phyloP scores from a whole-genome alignment of 2,329 filamentous ascomycete genomes.

The Fusarium siculi region DNA sequence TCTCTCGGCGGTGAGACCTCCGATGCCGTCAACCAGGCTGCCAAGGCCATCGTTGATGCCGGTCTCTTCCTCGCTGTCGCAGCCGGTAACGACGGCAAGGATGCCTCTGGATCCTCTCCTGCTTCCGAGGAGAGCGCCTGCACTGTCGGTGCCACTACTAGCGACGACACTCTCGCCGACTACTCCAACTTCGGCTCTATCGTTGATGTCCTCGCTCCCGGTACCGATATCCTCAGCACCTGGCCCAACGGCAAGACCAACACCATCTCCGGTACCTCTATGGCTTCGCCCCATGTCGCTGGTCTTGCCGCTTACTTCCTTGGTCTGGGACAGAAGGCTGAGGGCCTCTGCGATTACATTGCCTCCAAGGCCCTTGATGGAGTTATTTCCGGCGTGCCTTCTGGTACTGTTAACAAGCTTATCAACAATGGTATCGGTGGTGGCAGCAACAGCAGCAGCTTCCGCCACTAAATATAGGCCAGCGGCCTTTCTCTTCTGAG shows the following conservation, averaged over 20 bases:
- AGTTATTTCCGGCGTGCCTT: slow-evolving; percentile 13
- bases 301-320: slow-evolving; percentile 58
- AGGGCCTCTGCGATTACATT: slow-evolving; percentile 36
- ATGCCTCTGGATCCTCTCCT: slow-evolving; percentile 59
- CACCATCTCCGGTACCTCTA: slow-evolving; percentile 58
- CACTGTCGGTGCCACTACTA: slow-evolving; percentile 63
- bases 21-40: slow-evolving; percentile 61
- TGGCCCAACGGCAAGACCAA: slow-evolving; percentile 56
- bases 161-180: slow-evolving; percentile 52
- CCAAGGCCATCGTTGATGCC: slow-evolving; percentile 55
- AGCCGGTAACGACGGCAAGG: slow-evolving; percentile 61
- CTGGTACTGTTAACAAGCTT: slow-evolving; percentile 33
- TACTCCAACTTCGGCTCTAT: slow-evolving; percentile 64
- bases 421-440: slow-evolving; percentile 32
- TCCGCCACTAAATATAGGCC: neutral
- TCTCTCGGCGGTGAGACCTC: slow-evolving; percentile 63
- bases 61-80: slow-evolving; percentile 67
- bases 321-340: slow-evolving; percentile 41
- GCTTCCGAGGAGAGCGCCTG: slow-evolving; percentile 60
- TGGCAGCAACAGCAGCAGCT: slow-evolving; percentile 5
- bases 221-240: slow-evolving; percentile 58
- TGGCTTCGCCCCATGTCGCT: slow-evolving; percentile 56
- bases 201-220: slow-evolving; percentile 64
- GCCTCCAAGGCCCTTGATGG: slow-evolving; percentile 27
- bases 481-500: neutral